Evolutionary conservation across 257 asterid genomes (phyloP), one percentile per base, ranked within the genome.

Genomic region (Solanum ossicruentum): DNA sequence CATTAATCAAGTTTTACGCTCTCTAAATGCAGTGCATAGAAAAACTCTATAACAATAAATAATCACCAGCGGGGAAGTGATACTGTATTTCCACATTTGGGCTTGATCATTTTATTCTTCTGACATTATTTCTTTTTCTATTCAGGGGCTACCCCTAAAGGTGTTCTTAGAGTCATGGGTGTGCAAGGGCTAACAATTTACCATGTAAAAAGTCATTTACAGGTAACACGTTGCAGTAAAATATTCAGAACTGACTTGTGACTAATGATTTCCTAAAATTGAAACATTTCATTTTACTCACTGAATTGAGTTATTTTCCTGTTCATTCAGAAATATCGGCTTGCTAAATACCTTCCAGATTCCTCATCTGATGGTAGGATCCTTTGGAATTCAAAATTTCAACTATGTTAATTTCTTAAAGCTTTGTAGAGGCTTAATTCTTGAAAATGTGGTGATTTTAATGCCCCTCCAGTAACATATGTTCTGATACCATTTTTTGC

Each of bases 141-240:
- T 91, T 85, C 92, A 95, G 99, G 99, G 88, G 99, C 99, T 85
- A 96, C 99, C 66, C 99, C 99, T 21, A 96, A 96, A 88, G 99
- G 99, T 85, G 99, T 96, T 83, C 98, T 96, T 56, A 87, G 99
- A 87, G 98, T 95, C 75, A 96, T 96, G 99, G 99, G 99, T 82
- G 98, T 96, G 86, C 98, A 95, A 91, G 97, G 97, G 86, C 92
- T 96, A 75, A 96, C 98, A 58, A 96, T 96, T 85, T 96, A 96
- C 91, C 99, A 96, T 92, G 99, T 96, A 61, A 96, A 96, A 90
- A 96, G 99, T 88, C 99, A 96, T 90, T 92, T 96, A 84, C 99
- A 96, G 99, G 99, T 96, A 90, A 17, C 75, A 72, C 58, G 73
- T 58, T 78, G 43, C 63, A 28, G 21, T 21, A 72, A 57, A 78